Evolutionary conservation across 2,329 filamentous ascomycete species (phyloP).

Genomic region (Periconia macrospinosa): DNA sequence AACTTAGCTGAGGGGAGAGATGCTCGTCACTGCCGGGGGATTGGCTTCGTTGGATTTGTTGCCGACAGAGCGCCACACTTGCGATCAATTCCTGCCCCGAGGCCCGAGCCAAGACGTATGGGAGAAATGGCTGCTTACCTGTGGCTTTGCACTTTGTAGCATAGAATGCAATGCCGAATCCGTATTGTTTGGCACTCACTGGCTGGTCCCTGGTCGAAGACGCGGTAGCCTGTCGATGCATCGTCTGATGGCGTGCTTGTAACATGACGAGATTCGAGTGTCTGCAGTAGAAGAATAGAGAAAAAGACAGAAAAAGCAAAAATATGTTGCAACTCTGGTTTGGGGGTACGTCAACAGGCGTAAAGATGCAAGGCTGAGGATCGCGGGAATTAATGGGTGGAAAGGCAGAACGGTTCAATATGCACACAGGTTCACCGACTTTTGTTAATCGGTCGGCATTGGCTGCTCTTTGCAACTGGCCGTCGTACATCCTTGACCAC

Average conservation of each 20-base stretch:
- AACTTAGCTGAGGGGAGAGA: background rate
- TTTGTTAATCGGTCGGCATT: background rate
- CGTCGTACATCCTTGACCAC: background rate
- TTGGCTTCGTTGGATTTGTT: background rate
- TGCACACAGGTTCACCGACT: background rate
- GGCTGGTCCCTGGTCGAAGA: background rate
- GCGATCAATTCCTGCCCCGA: background rate
- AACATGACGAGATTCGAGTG: background rate
- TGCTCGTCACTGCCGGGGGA: too few species aligned
- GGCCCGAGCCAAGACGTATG: background rate
- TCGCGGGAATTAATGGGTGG: constrained; percentile 8
- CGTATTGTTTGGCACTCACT: constrained; percentile 7
- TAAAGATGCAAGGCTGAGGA: constrained; percentile 4
- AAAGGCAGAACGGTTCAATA: background rate
- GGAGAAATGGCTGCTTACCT: constrained; percentile 20
- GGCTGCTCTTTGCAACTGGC: constrained; percentile 3
- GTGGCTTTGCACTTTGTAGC: constrained; percentile 26
- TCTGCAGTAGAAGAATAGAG: background rate
- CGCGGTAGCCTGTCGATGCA: background rate
- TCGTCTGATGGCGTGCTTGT: background rate
- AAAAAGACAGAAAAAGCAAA: background rate
- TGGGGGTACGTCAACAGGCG: background rate
- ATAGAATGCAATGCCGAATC: background rate
- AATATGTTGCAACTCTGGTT: background rate
- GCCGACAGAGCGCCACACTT: background rate